Conservation (phyloP, 1,284 basidiomycete genomes). For the Leccinum insolens region DNA sequence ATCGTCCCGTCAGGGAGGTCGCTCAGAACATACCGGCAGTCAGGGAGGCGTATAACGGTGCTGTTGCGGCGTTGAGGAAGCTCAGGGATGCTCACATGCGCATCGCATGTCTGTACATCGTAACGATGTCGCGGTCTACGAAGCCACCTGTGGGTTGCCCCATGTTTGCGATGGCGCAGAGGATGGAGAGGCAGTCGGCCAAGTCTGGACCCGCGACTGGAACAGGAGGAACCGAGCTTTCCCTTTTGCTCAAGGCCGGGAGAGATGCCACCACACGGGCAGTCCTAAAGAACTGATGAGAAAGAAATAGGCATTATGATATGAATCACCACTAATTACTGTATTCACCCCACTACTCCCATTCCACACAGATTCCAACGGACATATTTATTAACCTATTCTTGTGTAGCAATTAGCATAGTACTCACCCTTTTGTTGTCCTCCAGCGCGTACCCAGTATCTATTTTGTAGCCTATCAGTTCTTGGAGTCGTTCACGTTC, state of each 20-base stretch:
- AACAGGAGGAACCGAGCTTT: conserved; percentile 87
- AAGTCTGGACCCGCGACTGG: conserved; percentile 63
- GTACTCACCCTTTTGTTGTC: conserved; percentile 18
- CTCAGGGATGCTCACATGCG: conserved; percentile 89
- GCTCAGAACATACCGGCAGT: conserved; percentile 58
- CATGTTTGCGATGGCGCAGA: conserved; percentile 56
- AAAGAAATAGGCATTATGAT: neutral
- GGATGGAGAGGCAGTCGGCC: conserved; percentile 45
- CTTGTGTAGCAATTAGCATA: conserved; percentile 34
- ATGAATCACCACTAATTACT: conserved; percentile 17
- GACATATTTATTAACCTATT: conserved; percentile 32
- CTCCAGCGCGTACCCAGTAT: conserved; percentile 12
- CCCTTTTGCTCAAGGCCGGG: conserved; percentile 82
- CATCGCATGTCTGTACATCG: conserved; percentile 85
- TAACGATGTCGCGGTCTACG: conserved; percentile 68
- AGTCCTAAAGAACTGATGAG: conserved; percentile 38
- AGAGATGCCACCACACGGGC: conserved; percentile 85
- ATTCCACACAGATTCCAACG: conserved; percentile 1
- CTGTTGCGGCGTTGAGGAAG: conserved; percentile 76
- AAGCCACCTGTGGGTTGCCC: conserved; percentile 50
- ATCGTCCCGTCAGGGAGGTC: conserved; percentile 58
- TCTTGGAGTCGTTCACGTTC: neutral
- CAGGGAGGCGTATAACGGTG: conserved; percentile 77
- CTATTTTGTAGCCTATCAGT: conserved; percentile 25
- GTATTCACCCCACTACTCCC: conserved; percentile 7